These are phyloP conservation scores for Lentinula sp. DNA, from an alignment of 768 basidiomycete species.

Conservation along the genomic window DNA sequence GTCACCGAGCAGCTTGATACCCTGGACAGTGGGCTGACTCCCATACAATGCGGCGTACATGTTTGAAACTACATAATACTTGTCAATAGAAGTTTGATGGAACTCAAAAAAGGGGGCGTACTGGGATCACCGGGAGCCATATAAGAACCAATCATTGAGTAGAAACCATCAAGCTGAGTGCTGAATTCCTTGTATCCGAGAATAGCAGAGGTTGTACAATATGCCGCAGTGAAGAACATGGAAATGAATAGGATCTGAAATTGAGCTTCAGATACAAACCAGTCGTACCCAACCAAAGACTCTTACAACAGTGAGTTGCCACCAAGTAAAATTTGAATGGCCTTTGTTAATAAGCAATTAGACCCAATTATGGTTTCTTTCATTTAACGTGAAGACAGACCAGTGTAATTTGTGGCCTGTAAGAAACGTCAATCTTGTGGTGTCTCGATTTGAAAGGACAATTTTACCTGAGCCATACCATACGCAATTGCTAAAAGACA, in stretches of 20 bases:
- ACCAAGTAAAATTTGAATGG: conserved; percentile 19
- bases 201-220: conserved; percentile 10
- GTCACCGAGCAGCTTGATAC: conserved; percentile 33
- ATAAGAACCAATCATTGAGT: conserved; percentile 18
- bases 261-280: conserved; percentile 12
- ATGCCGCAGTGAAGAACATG: conserved; percentile 12
- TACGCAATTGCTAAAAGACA: conserved; percentile 13
- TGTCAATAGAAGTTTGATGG: background rate
- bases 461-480: conserved; percentile 11
- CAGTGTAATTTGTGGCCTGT: conserved; percentile 19
- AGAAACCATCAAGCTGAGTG: conserved; percentile 4
- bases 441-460: background rate
- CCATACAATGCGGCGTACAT: conserved; percentile 21
- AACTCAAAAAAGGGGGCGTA: background rate
- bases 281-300: background rate
- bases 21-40: conserved; percentile 28
- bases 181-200: conserved; percentile 10
- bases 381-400: background rate
- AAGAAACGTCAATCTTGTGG: background rate
- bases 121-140: conserved; percentile 23
- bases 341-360: background rate
- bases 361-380: background rate
- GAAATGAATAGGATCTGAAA: conserved; percentile 16
- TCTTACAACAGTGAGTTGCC: conserved; percentile 17
- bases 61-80: conserved; percentile 26